Evolutionary conservation across 208 protist species (phyloP).

Genomic region (Vickermania spadyakhi): DNA sequence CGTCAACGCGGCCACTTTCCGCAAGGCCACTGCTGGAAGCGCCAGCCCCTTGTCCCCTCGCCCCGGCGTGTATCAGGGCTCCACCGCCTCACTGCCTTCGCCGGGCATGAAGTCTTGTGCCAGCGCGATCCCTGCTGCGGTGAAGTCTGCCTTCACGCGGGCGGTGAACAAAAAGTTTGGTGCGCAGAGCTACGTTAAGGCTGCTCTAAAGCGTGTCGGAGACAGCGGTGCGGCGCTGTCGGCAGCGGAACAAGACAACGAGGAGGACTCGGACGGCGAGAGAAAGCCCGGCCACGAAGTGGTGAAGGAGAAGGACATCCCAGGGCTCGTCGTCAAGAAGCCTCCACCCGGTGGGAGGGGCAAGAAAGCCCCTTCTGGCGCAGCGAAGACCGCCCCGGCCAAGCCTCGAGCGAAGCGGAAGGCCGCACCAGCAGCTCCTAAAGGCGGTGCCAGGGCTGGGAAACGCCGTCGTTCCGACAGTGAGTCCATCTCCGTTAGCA

Average conservation of each 20-base stretch:
- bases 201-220: slow-evolving; percentile 24
- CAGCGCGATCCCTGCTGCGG: slow-evolving; percentile 36
- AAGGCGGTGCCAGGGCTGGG: slow-evolving; percentile 1
- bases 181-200: slow-evolving; percentile 57
- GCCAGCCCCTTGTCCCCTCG: not conserved
- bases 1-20: slow-evolving; percentile 31
- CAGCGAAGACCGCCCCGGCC: slow-evolving; percentile 13
- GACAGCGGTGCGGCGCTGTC: slow-evolving; percentile 4
- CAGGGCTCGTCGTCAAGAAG: slow-evolving; percentile 1
- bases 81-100: too few relatives aligned
- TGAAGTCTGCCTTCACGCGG: slow-evolving; percentile 85
- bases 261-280: slow-evolving; percentile 10
- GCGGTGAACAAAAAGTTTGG: slow-evolving; percentile 86
- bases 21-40: not conserved
- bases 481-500: too few relatives aligned
- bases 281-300: slow-evolving; percentile 7
- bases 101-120: not conserved
- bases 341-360: not conserved
- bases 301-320: not conserved
- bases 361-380: not conserved
- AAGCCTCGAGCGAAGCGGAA: slow-evolving; percentile 18
- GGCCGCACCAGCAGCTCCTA: slow-evolving; percentile 5
- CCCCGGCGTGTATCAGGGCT: too few relatives aligned
- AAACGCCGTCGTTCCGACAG: too few relatives aligned
- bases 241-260: not conserved